These are phyloP conservation scores for Ustilago cynodontis DNA, from an alignment of 1,284 basidiomycete genomes.

Conservation along the genomic window DNA sequence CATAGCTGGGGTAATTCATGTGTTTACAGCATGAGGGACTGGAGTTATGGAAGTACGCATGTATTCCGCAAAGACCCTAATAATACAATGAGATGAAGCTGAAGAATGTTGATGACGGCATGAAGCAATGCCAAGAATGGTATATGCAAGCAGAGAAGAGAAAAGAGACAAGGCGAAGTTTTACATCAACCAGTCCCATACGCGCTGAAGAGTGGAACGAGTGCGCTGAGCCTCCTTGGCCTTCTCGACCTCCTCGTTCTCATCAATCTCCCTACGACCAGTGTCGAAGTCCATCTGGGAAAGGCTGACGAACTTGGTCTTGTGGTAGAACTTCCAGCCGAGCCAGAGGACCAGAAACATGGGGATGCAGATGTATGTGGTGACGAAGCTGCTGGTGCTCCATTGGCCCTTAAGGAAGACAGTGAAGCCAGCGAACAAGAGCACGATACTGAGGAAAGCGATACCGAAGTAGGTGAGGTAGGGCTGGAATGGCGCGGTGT, in stretches of 20 bases:
- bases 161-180: neutral
- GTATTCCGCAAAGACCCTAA: conserved; percentile 14
- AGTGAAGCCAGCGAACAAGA: conserved; percentile 71
- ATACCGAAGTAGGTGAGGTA: conserved; percentile 61
- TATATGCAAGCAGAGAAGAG: neutral
- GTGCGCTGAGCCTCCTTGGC: conserved; percentile 31
- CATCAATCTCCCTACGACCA: conserved; percentile 69
- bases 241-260: conserved; percentile 36
- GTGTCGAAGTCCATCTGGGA: conserved; percentile 74
- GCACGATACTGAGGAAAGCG: conserved; percentile 48
- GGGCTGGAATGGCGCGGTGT: conserved; percentile 72
- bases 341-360: conserved; percentile 83
- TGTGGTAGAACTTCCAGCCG: conserved; percentile 74
- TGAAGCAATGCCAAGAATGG: neutral
- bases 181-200: conserved; percentile 52
- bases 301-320: conserved; percentile 69
- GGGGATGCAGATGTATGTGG: conserved; percentile 81
- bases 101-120: conserved; percentile 8
- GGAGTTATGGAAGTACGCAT: neutral
- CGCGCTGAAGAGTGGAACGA: conserved; percentile 20
- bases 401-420: conserved; percentile 63
- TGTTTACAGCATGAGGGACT: neutral
- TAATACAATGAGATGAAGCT: conserved; percentile 36
- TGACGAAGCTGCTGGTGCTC: conserved; percentile 78
- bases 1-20: neutral